A percentile compares a stretch with the other conserved stretches of the same genome.
These are phyloP conservation scores for Blastomyces emzantsi DNA, from an alignment of 2,329 filamentous ascomycete genomes.

Conservation along the genomic window DNA sequence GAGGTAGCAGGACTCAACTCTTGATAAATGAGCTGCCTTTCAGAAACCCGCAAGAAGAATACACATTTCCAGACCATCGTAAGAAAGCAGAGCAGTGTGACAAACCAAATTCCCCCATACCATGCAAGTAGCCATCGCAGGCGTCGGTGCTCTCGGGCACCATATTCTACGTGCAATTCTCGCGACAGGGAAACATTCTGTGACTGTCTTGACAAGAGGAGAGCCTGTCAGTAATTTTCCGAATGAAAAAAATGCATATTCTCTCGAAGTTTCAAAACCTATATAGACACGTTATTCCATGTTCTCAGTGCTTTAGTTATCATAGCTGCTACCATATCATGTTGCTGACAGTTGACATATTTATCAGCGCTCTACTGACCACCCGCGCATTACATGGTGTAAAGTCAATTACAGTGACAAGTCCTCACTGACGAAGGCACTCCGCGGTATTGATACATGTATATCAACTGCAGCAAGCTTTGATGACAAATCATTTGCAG, in stretches of 20 bases:
- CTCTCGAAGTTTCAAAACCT: not conserved
- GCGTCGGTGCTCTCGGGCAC: constrained; percentile 7
- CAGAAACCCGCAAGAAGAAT: not conserved
- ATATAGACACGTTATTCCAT: not conserved
- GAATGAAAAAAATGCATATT: not conserved
- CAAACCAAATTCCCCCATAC: not conserved
- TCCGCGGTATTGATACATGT: constrained; percentile 6
- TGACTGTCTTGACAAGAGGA: constrained; percentile 6
- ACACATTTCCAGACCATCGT: not conserved
- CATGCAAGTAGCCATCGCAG: constrained; percentile 5
- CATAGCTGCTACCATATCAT: not conserved
- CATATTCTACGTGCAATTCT: constrained; percentile 3
- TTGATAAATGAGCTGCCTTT: not conserved
- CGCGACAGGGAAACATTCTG: not conserved
- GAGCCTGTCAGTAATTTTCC: constrained; percentile 1
- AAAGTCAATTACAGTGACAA: constrained; percentile 4
- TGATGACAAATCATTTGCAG: not conserved
- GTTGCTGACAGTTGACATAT: not conserved
- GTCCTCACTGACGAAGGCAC: not conserved
- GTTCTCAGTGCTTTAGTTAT: not conserved
- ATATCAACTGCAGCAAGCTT: constrained; percentile 4
- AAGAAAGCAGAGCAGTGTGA: not conserved
- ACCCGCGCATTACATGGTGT: constrained; percentile 2
- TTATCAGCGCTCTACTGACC: not conserved
- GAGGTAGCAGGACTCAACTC: no score